A percentile compares a stretch with the other conserved stretches of the same genome.
Conservation (phyloP, 306 rosid species). For the Dalbergia cochinchinensis region DNA sequence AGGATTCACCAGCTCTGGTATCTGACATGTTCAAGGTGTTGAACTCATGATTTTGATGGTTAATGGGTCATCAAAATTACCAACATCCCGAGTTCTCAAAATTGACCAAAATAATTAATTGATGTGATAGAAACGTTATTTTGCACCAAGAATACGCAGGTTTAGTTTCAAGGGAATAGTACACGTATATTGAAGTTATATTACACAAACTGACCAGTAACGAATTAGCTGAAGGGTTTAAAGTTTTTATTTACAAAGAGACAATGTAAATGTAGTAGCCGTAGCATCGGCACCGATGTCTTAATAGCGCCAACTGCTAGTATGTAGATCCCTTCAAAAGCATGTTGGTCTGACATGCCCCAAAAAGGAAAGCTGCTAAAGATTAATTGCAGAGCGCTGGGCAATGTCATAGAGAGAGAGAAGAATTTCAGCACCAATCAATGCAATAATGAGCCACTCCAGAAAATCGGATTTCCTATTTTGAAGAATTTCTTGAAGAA, state of each 20-base stretch:
- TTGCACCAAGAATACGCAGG: slow-evolving; percentile 10
- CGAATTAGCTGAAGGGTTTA: slow-evolving; percentile 9
- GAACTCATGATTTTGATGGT: background rate
- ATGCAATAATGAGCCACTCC: slow-evolving; percentile 95
- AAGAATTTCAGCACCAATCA: slow-evolving; percentile 95
- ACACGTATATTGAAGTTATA: slow-evolving; percentile 2
- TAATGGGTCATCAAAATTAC: background rate
- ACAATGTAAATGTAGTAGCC: slow-evolving; percentile 4
- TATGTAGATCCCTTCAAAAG: slow-evolving; percentile 11
- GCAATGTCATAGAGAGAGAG: slow-evolving; percentile 84
- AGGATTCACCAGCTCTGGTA: too few species aligned
- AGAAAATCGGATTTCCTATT: slow-evolving; percentile 94
- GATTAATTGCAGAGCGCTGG: slow-evolving; percentile 70
- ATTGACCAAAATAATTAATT: slow-evolving; percentile 28
- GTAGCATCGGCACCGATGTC: slow-evolving; percentile 18
- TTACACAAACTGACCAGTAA: slow-evolving; percentile 17
- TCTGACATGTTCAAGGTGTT: too few species aligned
- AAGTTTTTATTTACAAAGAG: slow-evolving; percentile 44
- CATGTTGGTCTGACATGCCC: slow-evolving; percentile 12
- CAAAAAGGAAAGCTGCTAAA: slow-evolving; percentile 51
- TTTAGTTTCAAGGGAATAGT: background rate
- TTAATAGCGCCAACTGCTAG: slow-evolving; percentile 8
- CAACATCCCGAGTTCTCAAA: slow-evolving; percentile 3
- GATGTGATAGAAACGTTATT: slow-evolving; percentile 10
- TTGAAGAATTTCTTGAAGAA: slow-evolving; percentile 96